A percentile compares a stretch with the other conserved stretches of the same genome.
phyloP scores from a whole-genome alignment of 2,329 filamentous ascomycete genomes.

The Diaporthe capsici region DNA sequence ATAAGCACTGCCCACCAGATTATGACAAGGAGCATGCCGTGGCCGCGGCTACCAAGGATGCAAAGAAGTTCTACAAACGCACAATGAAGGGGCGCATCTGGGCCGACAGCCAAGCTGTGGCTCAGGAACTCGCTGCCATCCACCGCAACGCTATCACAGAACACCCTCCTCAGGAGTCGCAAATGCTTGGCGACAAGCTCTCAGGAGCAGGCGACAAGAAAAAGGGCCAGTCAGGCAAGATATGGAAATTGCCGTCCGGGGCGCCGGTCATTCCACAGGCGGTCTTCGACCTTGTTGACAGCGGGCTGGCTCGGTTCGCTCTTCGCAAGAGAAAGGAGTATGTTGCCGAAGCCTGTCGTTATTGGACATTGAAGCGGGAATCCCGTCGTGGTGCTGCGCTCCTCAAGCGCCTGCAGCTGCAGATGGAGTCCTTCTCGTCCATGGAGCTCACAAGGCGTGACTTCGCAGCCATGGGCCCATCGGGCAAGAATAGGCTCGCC shows the following conservation, averaged over 20 bases:
- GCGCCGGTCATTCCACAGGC: constrained; percentile 93
- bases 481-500: constrained; percentile 81
- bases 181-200: constrained; percentile 86
- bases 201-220: constrained; percentile 83
- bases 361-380: constrained; percentile 98
- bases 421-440: constrained; percentile 96
- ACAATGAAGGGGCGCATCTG: constrained; percentile 91
- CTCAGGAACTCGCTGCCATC: constrained; percentile 82
- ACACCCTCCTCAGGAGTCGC: constrained; percentile 84
- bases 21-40: constrained; percentile 91
- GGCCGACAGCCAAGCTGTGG: constrained; percentile 90
- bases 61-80: constrained; percentile 89
- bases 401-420: constrained; percentile 91
- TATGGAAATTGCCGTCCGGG: constrained; percentile 95
- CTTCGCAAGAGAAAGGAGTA: constrained; percentile 90
- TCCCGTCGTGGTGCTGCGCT: constrained; percentile 91
- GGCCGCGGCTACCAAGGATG: constrained; percentile 82
- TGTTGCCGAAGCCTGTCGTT: constrained; percentile 92
- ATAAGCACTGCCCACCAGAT: constrained; percentile 92
- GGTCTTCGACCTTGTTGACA: constrained; percentile 88
- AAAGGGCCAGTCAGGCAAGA: constrained; percentile 77
- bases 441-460: constrained; percentile 97
- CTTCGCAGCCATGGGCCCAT: constrained; percentile 94
- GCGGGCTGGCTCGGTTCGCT: constrained; percentile 84
- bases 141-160: constrained; percentile 75